Evolutionary conservation across 345 rosid genomes (phyloP), one percentile per base, ranked within the genome.

Genomic region (Boechera divaricarpa): DNA sequence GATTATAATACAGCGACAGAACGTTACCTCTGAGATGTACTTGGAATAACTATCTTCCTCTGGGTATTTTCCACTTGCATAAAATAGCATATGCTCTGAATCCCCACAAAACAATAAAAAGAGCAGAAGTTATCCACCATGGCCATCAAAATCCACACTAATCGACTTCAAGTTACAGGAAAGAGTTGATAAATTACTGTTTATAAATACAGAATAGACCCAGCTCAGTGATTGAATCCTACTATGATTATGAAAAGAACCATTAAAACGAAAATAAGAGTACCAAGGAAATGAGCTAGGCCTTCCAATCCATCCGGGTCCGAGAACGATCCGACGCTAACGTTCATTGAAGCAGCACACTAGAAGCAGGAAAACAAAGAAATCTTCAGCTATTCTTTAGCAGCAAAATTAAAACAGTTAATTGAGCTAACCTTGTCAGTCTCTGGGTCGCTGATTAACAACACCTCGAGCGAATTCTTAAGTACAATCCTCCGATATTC

Each of bases 271-370:
- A 1, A n/a, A 47, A 0, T n/a, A n/a, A 45, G 13, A 47, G 53
- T 48, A 48, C 98, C 98, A 1, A 94, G 95, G 73, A 94, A 94
- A 82, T 94, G 97, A 42, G 98, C 97, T n/a, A 94, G 89, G 49
- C 98, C 98, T 59, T 90, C 93, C 2, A 94, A 84, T 63, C 97
- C 97, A 24, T 48, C 86, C 0, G 98, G 96, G 78, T 94, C 92
- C 42, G 84, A 77, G 80, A 87, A 91, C 36, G 87, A 77, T 49
- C 98, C 98, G 5, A 94, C 89, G 36, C 83, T 64, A 69, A 94
- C 98, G 48, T 83, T 59, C 98, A 94, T 94, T 2, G 91, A 88
- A 73, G 97, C 97, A 72, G 97, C 94, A 79, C 97, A 91, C 97
- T 94, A 39, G 44, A 61, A 79, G 33, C 51, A 74, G 55, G 16